Percentiles rank a stretch among this genome's conserved stretches.
Conservation (phyloP, 495 filamentous ascomycete genomes). For the Annulohypoxylon moriforme region DNA sequence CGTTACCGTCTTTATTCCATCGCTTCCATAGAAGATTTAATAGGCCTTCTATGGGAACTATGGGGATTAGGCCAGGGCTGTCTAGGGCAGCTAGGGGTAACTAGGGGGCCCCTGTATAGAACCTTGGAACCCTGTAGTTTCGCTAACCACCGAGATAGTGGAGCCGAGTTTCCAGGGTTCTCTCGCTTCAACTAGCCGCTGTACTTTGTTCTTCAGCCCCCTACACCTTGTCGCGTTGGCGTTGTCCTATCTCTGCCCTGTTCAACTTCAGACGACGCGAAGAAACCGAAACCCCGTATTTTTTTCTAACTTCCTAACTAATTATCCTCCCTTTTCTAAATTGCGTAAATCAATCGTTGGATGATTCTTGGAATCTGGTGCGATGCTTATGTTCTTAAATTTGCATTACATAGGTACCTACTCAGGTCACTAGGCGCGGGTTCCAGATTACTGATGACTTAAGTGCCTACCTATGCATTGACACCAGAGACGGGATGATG, state of each 20-base stretch:
- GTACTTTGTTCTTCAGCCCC: too few relatives aligned
- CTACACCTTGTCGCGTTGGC: background rate
- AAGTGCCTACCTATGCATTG: background rate
- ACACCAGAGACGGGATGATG: background rate
- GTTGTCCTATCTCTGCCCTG: conserved; percentile 5
- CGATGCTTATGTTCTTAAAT: background rate
- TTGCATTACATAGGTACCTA: too few relatives aligned
- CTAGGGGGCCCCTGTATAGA: background rate
- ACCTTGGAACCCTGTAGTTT: conserved; percentile 29
- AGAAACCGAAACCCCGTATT: background rate
- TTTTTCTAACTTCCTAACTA: background rate
- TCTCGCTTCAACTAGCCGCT: conserved; percentile 34
- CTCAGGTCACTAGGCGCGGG: too few relatives aligned
- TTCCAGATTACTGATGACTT: too few relatives aligned
- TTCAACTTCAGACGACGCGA: conserved; percentile 33
- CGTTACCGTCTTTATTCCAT: too few relatives aligned
- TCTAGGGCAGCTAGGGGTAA: background rate
- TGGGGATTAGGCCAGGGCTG: conserved; percentile 8
- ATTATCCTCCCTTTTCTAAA: background rate
- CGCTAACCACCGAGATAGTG: conserved; percentile 33
- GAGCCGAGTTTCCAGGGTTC: conserved; percentile 12
- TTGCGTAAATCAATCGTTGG: background rate
- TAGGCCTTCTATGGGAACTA: background rate
- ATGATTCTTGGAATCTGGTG: background rate
- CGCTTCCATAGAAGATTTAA: conserved; percentile 22